phyloP scores from a whole-genome alignment of 164 flowering plant species.

The Echeveria elegans region DNA sequence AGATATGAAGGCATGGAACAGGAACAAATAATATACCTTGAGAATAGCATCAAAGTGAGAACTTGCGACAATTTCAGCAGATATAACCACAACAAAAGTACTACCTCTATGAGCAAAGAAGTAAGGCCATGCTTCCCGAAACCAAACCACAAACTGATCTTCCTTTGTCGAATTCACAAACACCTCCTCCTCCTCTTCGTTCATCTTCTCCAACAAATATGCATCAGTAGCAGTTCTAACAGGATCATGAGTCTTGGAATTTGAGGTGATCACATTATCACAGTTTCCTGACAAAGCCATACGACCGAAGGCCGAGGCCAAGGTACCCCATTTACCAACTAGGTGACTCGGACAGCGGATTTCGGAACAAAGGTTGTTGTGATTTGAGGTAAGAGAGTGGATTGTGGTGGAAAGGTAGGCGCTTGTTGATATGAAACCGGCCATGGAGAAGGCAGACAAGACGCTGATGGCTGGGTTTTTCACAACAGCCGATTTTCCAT shows the following conservation, averaged over 20 bases:
- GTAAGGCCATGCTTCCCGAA: slow-evolving; percentile 6
- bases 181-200: neutral
- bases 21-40: neutral
- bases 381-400: neutral
- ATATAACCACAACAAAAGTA: neutral
- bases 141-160: slow-evolving; percentile 13
- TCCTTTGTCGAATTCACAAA: neutral
- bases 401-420: neutral
- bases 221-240: neutral
- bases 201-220: neutral
- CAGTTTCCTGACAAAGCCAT: neutral
- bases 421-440: neutral
- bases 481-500: no score
- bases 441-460: neutral
- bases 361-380: neutral
- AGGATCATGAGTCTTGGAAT: neutral
- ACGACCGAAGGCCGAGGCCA: no score
- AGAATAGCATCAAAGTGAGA: neutral
- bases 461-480: no score
- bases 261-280: neutral
- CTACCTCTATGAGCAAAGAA: slow-evolving; percentile 1
- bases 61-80: slow-evolving; percentile 7
- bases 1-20: neutral
- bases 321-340: neutral
- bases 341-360: neutral